Conservation (phyloP, 257 asterid species). For the Capsicum pubescens region DNA sequence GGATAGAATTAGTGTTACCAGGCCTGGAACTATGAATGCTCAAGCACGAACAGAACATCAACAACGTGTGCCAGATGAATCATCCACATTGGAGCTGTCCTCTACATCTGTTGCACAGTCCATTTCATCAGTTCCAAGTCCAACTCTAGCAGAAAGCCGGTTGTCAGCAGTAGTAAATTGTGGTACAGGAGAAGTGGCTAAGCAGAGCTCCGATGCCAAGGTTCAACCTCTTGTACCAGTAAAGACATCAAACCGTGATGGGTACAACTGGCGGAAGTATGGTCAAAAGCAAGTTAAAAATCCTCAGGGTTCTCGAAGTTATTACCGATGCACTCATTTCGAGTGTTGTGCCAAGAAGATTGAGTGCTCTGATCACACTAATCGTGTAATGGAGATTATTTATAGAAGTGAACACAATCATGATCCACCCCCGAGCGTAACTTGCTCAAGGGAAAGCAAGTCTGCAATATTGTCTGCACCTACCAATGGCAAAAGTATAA, state of each 20-base stretch:
- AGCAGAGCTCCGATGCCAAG: slow-evolving; percentile 44
- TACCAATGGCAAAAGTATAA: slow-evolving; percentile 43
- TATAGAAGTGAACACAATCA: slow-evolving; percentile 85
- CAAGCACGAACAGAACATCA: slow-evolving; percentile 37
- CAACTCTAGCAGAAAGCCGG: slow-evolving; percentile 46
- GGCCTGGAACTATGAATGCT: slow-evolving; percentile 40
- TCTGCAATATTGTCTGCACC: slow-evolving; percentile 44
- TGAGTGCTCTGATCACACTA: slow-evolving; percentile 72
- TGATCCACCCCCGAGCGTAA: slow-evolving; percentile 76
- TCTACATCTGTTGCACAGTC: slow-evolving; percentile 51
- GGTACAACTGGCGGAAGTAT: slow-evolving; percentile 96
- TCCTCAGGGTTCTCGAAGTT: slow-evolving; percentile 95
- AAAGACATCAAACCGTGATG: slow-evolving; percentile 64
- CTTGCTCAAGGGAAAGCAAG: slow-evolving; percentile 54
- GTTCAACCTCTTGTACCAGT: slow-evolving; percentile 46
- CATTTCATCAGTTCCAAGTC: slow-evolving; percentile 50
- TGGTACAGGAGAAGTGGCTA: slow-evolving; percentile 44
- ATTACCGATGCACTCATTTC: slow-evolving; percentile 84
- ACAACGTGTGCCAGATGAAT: slow-evolving; percentile 39
- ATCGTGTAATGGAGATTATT: slow-evolving; percentile 65
- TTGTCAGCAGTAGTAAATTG: slow-evolving; percentile 41
- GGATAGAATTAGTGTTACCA: slow-evolving; percentile 50
- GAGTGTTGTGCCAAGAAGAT: slow-evolving; percentile 85
- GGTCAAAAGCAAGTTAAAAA: slow-evolving; percentile 98
- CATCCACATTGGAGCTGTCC: slow-evolving; percentile 50